Evolutionary conservation across 495 filamentous ascomycete genomes (phyloP).

Genomic region (Aspergillus nanangensis): DNA sequence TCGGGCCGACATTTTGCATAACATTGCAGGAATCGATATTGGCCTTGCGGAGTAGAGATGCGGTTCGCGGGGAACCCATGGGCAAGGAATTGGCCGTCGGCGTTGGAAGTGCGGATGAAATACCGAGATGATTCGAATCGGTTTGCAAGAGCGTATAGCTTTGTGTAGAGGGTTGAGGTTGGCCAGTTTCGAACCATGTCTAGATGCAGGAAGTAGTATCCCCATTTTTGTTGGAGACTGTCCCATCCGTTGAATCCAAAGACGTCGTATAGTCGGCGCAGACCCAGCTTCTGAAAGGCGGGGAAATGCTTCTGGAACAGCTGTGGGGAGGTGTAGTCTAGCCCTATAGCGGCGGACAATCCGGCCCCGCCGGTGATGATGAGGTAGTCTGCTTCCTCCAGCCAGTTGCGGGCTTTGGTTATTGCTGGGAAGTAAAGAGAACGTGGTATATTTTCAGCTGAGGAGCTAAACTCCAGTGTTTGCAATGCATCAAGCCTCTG

Average conservation of each 20-base stretch:
- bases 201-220: constrained; percentile 21
- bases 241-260: constrained; percentile 20
- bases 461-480: background rate
- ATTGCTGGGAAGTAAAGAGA: background rate
- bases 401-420: constrained; percentile 14
- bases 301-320: constrained; percentile 19
- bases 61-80: constrained; percentile 14
- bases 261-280: constrained; percentile 18
- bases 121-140: constrained; percentile 3
- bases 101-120: constrained; percentile 21
- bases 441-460: background rate
- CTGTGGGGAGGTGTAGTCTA: constrained; percentile 20
- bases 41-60: constrained; percentile 20
- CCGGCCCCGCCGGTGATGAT: constrained; percentile 22
- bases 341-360: constrained; percentile 21
- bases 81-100: constrained; percentile 18
- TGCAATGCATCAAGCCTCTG: background rate
- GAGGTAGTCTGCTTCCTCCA: constrained; percentile 13
- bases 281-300: constrained; percentile 13
- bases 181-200: constrained; percentile 20
- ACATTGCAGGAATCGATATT: constrained; percentile 21
- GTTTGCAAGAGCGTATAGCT: constrained; percentile 1
- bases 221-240: constrained; percentile 19
- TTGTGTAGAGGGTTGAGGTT: constrained; percentile 9
- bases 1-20: constrained; percentile 15